Evolutionary conservation across 2,329 filamentous ascomycete species (phyloP).

Genomic region (Endocalyx cinctus): DNA sequence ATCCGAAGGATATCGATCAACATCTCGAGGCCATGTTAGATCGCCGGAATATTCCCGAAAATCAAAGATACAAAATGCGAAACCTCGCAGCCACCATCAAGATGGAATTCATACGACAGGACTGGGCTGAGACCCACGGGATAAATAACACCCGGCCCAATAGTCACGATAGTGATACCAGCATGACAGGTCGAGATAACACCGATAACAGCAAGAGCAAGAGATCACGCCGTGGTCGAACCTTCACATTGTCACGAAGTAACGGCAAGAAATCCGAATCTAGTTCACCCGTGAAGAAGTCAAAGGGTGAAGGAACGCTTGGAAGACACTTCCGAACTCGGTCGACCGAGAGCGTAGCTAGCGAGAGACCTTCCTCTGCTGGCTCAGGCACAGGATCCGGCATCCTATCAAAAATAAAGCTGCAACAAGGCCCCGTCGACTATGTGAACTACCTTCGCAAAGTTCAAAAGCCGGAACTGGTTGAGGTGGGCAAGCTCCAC

Average conservation of each 20-base stretch:
- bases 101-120: conserved; percentile 88
- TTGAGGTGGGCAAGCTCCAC: conserved; percentile 93
- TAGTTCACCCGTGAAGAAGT: conserved; percentile 68
- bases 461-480: conserved; percentile 71
- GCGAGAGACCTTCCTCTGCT: conserved; percentile 53
- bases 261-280: conserved; percentile 52
- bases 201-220: conserved; percentile 45
- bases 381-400: conserved; percentile 51
- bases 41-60: conserved; percentile 86
- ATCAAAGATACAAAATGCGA: conserved; percentile 92
- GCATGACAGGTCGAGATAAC: conserved; percentile 29
- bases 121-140: conserved; percentile 66
- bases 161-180: conserved; percentile 39
- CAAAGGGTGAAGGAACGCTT: conserved; percentile 59
- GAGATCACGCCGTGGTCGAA: conserved; percentile 64
- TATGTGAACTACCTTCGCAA: conserved; percentile 83
- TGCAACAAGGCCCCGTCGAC: conserved; percentile 70
- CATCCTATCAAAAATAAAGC: conserved; percentile 65
- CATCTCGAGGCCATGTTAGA: conserved; percentile 66
- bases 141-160: conserved; percentile 39
- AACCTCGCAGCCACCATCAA: conserved; percentile 86
- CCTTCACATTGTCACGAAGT: conserved; percentile 69
- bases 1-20: conserved; percentile 50
- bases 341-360: conserved; percentile 65
- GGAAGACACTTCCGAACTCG: conserved; percentile 66